A percentile compares a stretch with the other conserved stretches of the same genome.
phyloP scores from a whole-genome alignment of 1,284 basidiomycete species.

The Chondrostereum purpureum region DNA sequence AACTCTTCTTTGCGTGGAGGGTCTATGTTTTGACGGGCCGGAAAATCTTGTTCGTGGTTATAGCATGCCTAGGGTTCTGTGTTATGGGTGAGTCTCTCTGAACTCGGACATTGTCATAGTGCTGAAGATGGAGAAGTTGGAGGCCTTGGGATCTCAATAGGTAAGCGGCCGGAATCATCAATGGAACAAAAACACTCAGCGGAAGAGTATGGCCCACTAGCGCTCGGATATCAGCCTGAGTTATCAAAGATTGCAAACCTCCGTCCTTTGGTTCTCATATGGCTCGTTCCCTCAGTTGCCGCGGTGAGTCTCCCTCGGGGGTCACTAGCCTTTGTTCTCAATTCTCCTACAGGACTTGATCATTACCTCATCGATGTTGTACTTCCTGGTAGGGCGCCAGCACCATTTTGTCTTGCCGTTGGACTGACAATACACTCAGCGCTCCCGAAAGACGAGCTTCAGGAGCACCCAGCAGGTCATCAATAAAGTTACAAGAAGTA shows the following conservation, averaged over 20 bases:
- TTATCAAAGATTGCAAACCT: neutral
- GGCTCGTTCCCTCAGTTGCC: neutral
- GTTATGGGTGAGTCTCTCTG: neutral
- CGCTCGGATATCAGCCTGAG: neutral
- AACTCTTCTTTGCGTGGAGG: conserved; percentile 32
- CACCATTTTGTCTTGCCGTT: too few relatives aligned
- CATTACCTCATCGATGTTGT: neutral
- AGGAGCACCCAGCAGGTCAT: conserved; percentile 22
- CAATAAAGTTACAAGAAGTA: conserved; percentile 36
- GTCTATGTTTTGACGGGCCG: conserved; percentile 26
- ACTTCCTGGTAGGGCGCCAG: neutral
- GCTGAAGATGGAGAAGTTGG: too few relatives aligned
- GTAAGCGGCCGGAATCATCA: too few relatives aligned
- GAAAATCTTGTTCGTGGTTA: conserved; percentile 15
- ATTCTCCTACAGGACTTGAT: neutral
- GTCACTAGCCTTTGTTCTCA: neutral
- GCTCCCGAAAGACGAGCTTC: conserved; percentile 32
- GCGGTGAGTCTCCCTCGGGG: neutral
- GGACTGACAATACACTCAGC: too few relatives aligned
- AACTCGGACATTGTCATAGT: neutral
- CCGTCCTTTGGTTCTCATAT: neutral
- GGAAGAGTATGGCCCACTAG: too few relatives aligned
- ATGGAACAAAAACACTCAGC: too few relatives aligned
- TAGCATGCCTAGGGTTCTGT: neutral
- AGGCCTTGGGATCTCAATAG: neutral